A percentile compares a stretch with the other conserved stretches of the same genome.
These are phyloP conservation scores for Vicia villosa DNA, from an alignment of 306 rosid genomes.

Conservation along the genomic window DNA sequence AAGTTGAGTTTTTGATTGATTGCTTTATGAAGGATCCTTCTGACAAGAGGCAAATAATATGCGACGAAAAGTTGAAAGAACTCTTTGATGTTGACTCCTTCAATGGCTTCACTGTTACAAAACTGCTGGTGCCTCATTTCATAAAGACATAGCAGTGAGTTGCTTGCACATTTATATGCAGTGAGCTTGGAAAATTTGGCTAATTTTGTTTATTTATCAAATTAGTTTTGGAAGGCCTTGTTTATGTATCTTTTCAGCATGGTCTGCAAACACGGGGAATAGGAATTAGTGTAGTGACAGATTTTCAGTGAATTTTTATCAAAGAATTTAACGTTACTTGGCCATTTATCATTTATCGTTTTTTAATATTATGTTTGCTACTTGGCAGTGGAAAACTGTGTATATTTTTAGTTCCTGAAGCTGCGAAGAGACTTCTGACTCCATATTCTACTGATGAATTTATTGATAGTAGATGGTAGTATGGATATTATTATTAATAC, in stretches of 20 bases:
- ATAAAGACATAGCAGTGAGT: constrained; percentile 56
- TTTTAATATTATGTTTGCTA: constrained; percentile 17
- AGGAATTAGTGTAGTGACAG: constrained; percentile 37
- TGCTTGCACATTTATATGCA: constrained; percentile 32
- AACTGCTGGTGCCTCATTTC: constrained; percentile 70
- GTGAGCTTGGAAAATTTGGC: constrained; percentile 36
- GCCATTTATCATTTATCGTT: constrained; percentile 28
- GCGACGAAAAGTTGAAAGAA: constrained; percentile 82
- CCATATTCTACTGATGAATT: constrained; percentile 3
- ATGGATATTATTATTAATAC: not conserved
- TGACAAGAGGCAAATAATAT: constrained; percentile 67
- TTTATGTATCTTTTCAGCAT: constrained; percentile 34
- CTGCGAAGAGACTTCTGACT: constrained; percentile 18
- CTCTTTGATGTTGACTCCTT: constrained; percentile 66
- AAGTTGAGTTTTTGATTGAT: constrained; percentile 31
- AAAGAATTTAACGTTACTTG: constrained; percentile 20
- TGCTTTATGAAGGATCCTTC: constrained; percentile 67
- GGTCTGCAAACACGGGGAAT: constrained; percentile 37
- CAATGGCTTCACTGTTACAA: constrained; percentile 68
- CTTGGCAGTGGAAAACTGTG: constrained; percentile 31
- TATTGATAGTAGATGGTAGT: not conserved
- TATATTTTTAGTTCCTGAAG: constrained; percentile 25
- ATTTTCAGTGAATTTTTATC: constrained; percentile 29
- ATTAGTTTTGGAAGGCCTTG: constrained; percentile 35
- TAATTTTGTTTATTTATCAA: constrained; percentile 39